These are phyloP conservation scores for Dentipellis sp. DNA, from an alignment of 768 basidiomycete species.

Conservation along the genomic window DNA sequence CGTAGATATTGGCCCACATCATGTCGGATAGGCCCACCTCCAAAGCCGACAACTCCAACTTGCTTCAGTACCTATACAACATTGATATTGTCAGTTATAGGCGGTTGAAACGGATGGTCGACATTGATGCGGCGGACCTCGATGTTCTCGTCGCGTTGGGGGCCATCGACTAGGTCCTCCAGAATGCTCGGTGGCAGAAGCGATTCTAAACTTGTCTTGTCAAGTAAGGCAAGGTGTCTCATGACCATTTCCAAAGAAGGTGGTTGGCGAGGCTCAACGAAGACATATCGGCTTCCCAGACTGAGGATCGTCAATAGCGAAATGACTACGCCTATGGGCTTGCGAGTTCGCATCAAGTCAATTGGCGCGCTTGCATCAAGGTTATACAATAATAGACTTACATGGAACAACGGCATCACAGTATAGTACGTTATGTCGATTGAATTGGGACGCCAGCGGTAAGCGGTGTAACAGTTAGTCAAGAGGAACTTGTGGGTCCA, in stretches of 20 bases:
- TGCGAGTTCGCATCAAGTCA: not conserved
- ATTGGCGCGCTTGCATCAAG: not conserved
- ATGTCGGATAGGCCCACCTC: not conserved
- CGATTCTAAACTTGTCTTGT: not conserved
- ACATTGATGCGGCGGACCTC: not conserved
- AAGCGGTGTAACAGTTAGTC: not conserved
- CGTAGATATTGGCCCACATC: not conserved
- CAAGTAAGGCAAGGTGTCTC: not conserved
- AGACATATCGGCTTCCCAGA: not conserved
- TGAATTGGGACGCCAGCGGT: not conserved
- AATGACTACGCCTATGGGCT: not conserved
- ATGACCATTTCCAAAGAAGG: not conserved
- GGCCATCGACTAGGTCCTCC: not conserved
- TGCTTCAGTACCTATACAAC: not conserved
- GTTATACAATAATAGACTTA: not conserved
- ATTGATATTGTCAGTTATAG: not conserved
- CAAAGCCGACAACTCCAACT: not conserved
- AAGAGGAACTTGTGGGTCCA: not conserved
- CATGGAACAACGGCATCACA: not conserved
- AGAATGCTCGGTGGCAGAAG: not conserved
- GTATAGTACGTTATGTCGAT: not conserved
- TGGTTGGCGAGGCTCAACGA: not conserved
- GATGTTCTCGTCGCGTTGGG: not conserved
- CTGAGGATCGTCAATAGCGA: not conserved
- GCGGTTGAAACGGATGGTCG: not conserved